phyloP scores from a whole-genome alignment of 2,329 filamentous ascomycete species.

The Remersonia thermophila region DNA sequence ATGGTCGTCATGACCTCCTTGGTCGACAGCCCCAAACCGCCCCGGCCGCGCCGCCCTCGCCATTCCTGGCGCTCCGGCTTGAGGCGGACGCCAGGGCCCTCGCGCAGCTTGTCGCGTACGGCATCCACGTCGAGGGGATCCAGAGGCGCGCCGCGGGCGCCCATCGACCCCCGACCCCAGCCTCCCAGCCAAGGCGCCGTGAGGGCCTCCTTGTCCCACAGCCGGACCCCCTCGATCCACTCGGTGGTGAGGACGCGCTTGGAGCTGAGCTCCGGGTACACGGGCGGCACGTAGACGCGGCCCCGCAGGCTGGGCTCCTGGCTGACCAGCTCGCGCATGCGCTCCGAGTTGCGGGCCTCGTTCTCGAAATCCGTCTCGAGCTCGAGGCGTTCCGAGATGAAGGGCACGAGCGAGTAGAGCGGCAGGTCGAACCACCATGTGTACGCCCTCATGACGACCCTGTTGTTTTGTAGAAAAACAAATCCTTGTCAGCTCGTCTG shows the following conservation, averaged over 20 bases:
- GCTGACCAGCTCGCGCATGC: conserved; percentile 66
- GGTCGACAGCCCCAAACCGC: conserved; percentile 70
- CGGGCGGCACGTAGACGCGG: conserved; percentile 76
- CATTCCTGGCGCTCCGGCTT: conserved; percentile 74
- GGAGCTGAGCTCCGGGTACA: conserved; percentile 72
- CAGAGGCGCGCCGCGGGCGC: conserved; percentile 56
- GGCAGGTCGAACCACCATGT: conserved; percentile 87
- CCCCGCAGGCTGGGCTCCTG: conserved; percentile 63
- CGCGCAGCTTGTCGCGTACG: conserved; percentile 33
- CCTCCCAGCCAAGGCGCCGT: conserved; percentile 68
- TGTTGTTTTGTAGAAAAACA: no score
- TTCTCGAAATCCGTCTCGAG: conserved; percentile 92
- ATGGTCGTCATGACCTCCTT: conserved; percentile 93
- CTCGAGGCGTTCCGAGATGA: conserved; percentile 81
- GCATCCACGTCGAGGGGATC: conserved; percentile 34
- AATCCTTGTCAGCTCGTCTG: neutral
- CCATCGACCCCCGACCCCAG: conserved; percentile 62
- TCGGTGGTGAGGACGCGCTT: conserved; percentile 84
- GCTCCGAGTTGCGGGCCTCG: conserved; percentile 77
- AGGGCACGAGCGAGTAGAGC: conserved; percentile 79
- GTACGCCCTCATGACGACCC: conserved; percentile 70
- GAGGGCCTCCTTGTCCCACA: conserved; percentile 85
- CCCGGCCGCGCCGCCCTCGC: conserved; percentile 58
- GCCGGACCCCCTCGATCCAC: conserved; percentile 88
- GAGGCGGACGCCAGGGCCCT: conserved; percentile 39